Evolutionary conservation across 164 flowering plant genomes (phyloP), one percentile per base, ranked within the genome.

Genomic region (Annona squamosa): DNA sequence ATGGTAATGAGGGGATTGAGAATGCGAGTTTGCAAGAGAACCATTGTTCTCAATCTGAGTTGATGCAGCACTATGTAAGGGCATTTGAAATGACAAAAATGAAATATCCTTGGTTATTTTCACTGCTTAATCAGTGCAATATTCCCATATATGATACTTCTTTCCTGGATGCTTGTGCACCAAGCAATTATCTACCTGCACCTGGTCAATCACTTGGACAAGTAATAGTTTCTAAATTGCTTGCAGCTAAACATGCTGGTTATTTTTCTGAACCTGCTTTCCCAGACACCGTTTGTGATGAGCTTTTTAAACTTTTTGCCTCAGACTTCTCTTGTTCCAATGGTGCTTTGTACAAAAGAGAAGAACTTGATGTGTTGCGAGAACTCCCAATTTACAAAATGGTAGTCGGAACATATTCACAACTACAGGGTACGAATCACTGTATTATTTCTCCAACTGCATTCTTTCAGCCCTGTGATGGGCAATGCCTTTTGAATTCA

Each of bases 311-410:
- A 37, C 86, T 93, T 68, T 90, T 95, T 83, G 91, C 91, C 72
- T 71, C 83, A 48, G 99, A 91, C 79, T 88, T 85, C 77, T 41
- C 71, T 77, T 78, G 81, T 64, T 78, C 87, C 18, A 82, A 75
- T 84, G 79, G 86, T 63, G 79, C 87, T 59, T 70, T 69, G 6
- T 95, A 89, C 80, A 78, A 77, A 71, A 82, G 87, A 45, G 96
- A 91, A 73, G 94, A 93, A 74, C 85, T 91, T 78, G 97, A 93
- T 75, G 86, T 87, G 48, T 80, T 95, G 72, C 88, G 88, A 61
- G 83, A 80, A 63, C 88, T 95, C 47, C 99, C 99, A 6, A 93
- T 93, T 41, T 93, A 83, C 78, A 91, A 79, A 80, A 95, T 97
- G 5, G 88, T 83, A 47, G 66, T 81, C 4, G 97, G 96, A 46